Evolutionary conservation across 169 alveolate species (phyloP).

Genomic region (Cryptosporidium sp.): DNA sequence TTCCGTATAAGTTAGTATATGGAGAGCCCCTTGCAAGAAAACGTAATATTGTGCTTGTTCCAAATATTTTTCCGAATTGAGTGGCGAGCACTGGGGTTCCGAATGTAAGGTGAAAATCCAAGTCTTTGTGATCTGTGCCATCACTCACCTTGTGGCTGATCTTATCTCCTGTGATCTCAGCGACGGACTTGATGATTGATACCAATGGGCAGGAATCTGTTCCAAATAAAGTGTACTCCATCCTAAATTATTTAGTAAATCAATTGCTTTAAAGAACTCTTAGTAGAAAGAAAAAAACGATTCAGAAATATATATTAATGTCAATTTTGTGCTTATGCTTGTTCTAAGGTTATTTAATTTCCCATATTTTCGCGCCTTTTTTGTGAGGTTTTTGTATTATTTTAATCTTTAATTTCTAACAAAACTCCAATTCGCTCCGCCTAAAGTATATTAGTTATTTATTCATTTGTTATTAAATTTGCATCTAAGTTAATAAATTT

Average conservation of each 20-base stretch:
- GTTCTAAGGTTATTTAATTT: background rate
- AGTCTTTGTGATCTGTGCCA: conserved; percentile 5
- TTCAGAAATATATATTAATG: background rate
- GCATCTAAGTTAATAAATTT: too few species aligned
- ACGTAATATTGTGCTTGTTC: conserved; percentile 37
- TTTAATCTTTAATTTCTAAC: too few species aligned
- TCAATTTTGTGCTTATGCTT: background rate
- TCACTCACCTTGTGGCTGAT: conserved; percentile 8
- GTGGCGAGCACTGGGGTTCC: conserved; percentile 41
- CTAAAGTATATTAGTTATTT: too few species aligned
- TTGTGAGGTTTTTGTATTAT: background rate
- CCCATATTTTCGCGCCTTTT: background rate
- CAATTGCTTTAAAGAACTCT: background rate
- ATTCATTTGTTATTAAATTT: too few species aligned
- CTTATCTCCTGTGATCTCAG: conserved; percentile 47
- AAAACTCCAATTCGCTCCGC: too few species aligned
- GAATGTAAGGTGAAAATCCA: background rate
- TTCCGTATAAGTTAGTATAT: conserved; percentile 43
- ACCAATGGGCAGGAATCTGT: conserved; percentile 15
- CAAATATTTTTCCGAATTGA: conserved; percentile 43
- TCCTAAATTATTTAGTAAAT: background rate
- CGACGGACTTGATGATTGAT: conserved; percentile 40
- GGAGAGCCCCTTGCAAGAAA: conserved; percentile 67
- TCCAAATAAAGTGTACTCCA: conserved; percentile 6
- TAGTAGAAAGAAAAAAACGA: background rate